phyloP scores from a whole-genome alignment of 1,284 basidiomycete genomes.

The Ganoderma meredithae region DNA sequence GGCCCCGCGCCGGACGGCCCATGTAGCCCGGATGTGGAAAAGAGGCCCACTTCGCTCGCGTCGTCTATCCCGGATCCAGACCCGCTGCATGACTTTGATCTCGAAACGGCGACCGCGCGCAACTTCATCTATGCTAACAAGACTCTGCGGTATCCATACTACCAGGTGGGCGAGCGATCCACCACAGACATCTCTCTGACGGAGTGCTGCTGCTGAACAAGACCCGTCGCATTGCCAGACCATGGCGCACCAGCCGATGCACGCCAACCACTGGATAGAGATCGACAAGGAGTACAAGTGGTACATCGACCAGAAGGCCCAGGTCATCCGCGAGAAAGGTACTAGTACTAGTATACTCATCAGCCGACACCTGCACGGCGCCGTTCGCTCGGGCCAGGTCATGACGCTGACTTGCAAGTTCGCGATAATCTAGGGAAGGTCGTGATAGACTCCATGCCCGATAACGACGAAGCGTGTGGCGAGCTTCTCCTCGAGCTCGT shows the following conservation, averaged over 20 bases:
- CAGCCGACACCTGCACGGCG: background rate
- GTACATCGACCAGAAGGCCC: constrained; percentile 48
- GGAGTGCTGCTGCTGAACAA: background rate
- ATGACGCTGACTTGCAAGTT: no score
- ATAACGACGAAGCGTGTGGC: constrained; percentile 47
- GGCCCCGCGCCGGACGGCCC: background rate
- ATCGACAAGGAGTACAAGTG: constrained; percentile 48
- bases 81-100: constrained; percentile 41
- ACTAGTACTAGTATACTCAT: background rate
- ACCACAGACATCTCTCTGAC: background rate
- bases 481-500: constrained; percentile 47
- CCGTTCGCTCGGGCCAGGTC: background rate
- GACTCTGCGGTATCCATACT: constrained; percentile 45
- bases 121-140: constrained; percentile 49
- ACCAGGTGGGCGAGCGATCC: constrained; percentile 35
- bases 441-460: constrained; percentile 48
- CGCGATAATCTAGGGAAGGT: no score
- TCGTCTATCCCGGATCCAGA: constrained; percentile 36
- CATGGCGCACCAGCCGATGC: constrained; percentile 52
- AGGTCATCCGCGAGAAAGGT: constrained; percentile 46
- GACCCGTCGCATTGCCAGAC: no score
- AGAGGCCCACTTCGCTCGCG: background rate
- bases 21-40: background rate
- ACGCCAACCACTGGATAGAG: constrained; percentile 52
- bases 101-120: constrained; percentile 40